Base-by-base conservation (phyloP, 2,329 filamentous ascomycete species). In the Trichoderma citrinoviride region DNA sequence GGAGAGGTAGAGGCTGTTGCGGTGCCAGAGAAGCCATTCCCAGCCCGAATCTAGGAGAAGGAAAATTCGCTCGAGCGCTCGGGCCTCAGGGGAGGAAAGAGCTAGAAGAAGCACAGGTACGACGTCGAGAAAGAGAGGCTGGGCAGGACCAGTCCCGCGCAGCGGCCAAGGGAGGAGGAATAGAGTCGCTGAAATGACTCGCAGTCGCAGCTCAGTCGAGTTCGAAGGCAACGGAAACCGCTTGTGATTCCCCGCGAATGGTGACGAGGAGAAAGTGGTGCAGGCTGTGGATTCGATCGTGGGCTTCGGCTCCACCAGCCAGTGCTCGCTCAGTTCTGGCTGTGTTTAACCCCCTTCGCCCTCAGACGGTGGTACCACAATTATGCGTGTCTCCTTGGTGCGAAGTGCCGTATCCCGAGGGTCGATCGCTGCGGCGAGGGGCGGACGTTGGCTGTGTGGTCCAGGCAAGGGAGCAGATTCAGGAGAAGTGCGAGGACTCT, bases 11-110 rank as follows among this genome's bases (percentile, higher is more conserved):
- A 66, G 61, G 55, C 65, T 66, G 55, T 44, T 40, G 50, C 23
- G 47, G 55, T 56, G 52, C 58, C 50, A 52, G 61, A 43, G 57
- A 21, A 63, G 67, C 67, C 67, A 69, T 69, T 64, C 66, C 67
- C 57, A 19, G 49, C 33, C 41, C 25, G 23, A 43, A 46, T 37
- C 25, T 37, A 50, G 33, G n/a, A 29, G 49, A 3, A 33, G 21
- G 43, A 37, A 49, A 19, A 25, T 10, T 49, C 43, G 43, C 33
- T 14, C 33, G 4, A 12, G 14, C 27, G 61, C 19, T 46, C 19
- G 29, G 33, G 27, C 44, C 50, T 63, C 52, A 47, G 41, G 40
- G 50, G 47, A n/a, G 49, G 33, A 14, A 14, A 54, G 58, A 40
- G 58, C 53, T 46, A 17, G n/a, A 61, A 33, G 25, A 52, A 47